Evolutionary conservation across 1,284 basidiomycete species (phyloP).

Genomic region (Grifola frondosa): DNA sequence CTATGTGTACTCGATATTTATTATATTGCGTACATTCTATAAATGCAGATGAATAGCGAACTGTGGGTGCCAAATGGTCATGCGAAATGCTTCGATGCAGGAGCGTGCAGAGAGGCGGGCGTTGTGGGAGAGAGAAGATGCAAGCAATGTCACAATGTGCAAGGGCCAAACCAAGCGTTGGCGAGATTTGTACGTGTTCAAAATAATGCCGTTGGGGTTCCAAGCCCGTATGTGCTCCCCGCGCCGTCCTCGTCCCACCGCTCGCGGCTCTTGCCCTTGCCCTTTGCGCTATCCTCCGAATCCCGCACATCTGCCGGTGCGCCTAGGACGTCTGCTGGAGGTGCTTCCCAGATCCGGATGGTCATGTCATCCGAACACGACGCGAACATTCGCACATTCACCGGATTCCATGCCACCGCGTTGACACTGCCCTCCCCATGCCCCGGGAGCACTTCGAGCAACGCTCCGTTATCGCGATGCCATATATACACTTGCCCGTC

Average conservation of each 20-base stretch:
- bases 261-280: constrained; percentile 67
- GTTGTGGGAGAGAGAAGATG: not conserved
- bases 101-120: not conserved
- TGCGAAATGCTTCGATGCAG: constrained; percentile 1
- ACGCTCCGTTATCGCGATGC: constrained; percentile 83
- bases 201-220: constrained; percentile 18
- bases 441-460: constrained; percentile 82
- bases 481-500: constrained; percentile 93
- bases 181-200: constrained; percentile 3
- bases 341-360: constrained; percentile 82
- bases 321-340: constrained; percentile 33
- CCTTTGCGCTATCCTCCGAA: constrained; percentile 37
- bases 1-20: no score
- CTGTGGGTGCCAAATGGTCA: constrained; percentile 8
- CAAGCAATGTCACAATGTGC: not conserved
- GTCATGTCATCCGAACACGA: constrained; percentile 88
- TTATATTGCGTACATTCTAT: no score
- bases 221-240: constrained; percentile 15
- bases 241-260: constrained; percentile 40
- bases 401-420: constrained; percentile 94
- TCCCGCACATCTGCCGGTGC: constrained; percentile 14
- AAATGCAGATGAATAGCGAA: not conserved
- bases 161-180: no score
- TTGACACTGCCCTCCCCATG: constrained; percentile 91
- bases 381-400: constrained; percentile 86